Conservation (phyloP, 441 rosid species). For the Gossypium lobatum region DNA sequence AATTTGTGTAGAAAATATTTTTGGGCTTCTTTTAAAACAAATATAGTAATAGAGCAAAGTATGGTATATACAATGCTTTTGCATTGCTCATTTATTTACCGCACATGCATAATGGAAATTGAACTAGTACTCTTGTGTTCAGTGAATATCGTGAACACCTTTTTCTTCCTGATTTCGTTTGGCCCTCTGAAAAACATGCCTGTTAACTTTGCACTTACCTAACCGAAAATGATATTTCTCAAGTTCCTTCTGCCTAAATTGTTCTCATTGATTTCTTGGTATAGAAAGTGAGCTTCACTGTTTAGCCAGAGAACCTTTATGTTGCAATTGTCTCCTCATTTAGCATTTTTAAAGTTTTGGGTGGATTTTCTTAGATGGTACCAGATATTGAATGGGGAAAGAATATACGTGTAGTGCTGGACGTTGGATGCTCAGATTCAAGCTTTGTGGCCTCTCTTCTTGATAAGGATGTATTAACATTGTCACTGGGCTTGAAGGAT, state of each 20-base stretch:
- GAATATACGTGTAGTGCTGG: slow-evolving; percentile 81
- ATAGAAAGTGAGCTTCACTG: neutral
- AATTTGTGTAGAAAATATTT: neutral
- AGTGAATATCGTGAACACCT: neutral
- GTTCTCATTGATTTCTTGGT: neutral
- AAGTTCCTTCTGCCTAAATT: neutral
- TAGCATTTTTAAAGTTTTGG: slow-evolving; percentile 22
- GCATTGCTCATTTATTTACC: neutral
- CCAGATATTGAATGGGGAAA: slow-evolving; percentile 99
- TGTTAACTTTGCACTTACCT: neutral
- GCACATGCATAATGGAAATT: neutral
- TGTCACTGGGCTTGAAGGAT: slow-evolving; percentile 79
- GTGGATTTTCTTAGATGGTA: slow-evolving; percentile 72
- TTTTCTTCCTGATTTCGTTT: neutral
- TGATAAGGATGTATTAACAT: slow-evolving; percentile 69
- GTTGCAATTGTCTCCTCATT: neutral
- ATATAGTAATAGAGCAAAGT: neutral
- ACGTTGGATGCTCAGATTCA: slow-evolving; percentile 69
- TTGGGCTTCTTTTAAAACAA: neutral
- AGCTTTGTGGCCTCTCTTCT: slow-evolving; percentile 70
- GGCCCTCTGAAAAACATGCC: neutral
- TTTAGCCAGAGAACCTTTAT: neutral
- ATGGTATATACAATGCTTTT: neutral
- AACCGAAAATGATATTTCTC: neutral
- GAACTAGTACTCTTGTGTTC: neutral